A percentile compares a stretch with the other conserved stretches of the same genome.
These are phyloP conservation scores for Fusarium concolor DNA, from an alignment of 2,329 filamentous ascomycete genomes.

Conservation along the genomic window DNA sequence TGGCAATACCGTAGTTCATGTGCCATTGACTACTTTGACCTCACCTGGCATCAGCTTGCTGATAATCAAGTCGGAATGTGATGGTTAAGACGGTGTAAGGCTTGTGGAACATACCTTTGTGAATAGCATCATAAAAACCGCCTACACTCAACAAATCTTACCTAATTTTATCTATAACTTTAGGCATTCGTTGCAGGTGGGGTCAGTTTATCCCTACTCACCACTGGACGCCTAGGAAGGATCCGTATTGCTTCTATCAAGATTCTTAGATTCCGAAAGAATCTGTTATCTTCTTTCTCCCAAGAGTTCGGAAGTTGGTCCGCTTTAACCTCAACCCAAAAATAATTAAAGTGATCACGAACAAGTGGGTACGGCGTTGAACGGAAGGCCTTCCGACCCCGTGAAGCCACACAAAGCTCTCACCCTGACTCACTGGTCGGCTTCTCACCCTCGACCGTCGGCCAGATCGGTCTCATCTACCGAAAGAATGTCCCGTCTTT, in stretches of 20 bases:
- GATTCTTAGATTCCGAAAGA: constrained; percentile 1
- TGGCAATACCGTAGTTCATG: background rate
- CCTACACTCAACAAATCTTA: too few relatives aligned
- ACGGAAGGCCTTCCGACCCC: constrained; percentile 33
- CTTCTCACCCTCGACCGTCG: constrained; percentile 24
- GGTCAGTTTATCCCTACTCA: constrained; percentile 8
- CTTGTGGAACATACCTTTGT: too few relatives aligned
- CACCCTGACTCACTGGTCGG: constrained; percentile 34
- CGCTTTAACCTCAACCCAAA: constrained; percentile 11
- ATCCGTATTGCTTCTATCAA: constrained; percentile 19
- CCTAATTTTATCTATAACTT: too few relatives aligned
- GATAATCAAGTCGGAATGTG: background rate
- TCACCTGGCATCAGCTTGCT: background rate
- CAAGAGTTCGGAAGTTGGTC: constrained; percentile 11
- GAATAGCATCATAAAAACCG: too few relatives aligned
- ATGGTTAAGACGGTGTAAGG: background rate
- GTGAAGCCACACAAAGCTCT: constrained; percentile 14
- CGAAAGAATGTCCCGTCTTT: constrained; percentile 30
- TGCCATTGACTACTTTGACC: too few relatives aligned
- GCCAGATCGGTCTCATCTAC: constrained; percentile 38
- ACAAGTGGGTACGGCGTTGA: constrained; percentile 36
- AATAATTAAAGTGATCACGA: constrained; percentile 10
- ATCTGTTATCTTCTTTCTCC: constrained; percentile 24
- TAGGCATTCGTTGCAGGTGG: background rate
- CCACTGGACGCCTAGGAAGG: constrained; percentile 5